phyloP scores from a whole-genome alignment of 352 stramenopile species.

The Phytopythium aichiense region DNA sequence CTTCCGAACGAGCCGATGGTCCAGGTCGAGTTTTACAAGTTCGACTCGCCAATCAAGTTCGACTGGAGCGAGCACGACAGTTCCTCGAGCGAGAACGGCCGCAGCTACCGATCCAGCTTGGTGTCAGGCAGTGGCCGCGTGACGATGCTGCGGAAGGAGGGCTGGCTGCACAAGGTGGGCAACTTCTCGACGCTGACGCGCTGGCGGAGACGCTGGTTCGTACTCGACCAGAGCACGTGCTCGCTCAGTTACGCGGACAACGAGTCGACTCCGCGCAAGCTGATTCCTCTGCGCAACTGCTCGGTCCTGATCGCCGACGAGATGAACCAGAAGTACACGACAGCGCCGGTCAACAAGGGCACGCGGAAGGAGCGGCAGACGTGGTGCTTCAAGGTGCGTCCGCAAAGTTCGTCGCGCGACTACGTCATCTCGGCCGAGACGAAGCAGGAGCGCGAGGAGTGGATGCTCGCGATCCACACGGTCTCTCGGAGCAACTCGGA shows the following conservation, averaged over 20 bases:
- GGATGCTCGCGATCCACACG: constrained; percentile 83
- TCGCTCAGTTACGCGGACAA: constrained; percentile 80
- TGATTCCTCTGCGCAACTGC: constrained; percentile 71
- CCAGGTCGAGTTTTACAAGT: constrained; percentile 65
- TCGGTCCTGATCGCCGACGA: constrained; percentile 70
- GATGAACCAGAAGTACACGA: constrained; percentile 87
- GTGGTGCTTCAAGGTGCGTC: constrained; percentile 83
- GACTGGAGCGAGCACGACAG: constrained; percentile 45
- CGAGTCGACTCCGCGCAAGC: constrained; percentile 52
- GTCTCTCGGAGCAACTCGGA: constrained; percentile 22
- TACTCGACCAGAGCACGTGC: constrained; percentile 72
- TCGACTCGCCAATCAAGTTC: constrained; percentile 65
- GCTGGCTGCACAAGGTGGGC: constrained; percentile 82
- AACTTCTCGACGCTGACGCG: constrained; percentile 66
- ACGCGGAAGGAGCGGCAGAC: constrained; percentile 77
- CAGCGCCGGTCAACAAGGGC: constrained; percentile 79
- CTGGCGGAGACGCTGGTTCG: constrained; percentile 78
- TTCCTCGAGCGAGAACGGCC: constrained; percentile 1
- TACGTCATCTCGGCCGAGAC: constrained; percentile 85
- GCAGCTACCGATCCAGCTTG: constrained; percentile 10
- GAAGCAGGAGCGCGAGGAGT: constrained; percentile 88
- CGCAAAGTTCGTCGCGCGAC: constrained; percentile 68
- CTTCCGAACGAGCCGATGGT: constrained; percentile 65
- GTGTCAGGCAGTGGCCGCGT: constrained; percentile 40
- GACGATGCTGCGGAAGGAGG: constrained; percentile 68